A percentile compares a stretch with the other conserved stretches of the same genome.
Conservation (phyloP, 2,329 filamentous ascomycete genomes). For the Phyllachora maydis region DNA sequence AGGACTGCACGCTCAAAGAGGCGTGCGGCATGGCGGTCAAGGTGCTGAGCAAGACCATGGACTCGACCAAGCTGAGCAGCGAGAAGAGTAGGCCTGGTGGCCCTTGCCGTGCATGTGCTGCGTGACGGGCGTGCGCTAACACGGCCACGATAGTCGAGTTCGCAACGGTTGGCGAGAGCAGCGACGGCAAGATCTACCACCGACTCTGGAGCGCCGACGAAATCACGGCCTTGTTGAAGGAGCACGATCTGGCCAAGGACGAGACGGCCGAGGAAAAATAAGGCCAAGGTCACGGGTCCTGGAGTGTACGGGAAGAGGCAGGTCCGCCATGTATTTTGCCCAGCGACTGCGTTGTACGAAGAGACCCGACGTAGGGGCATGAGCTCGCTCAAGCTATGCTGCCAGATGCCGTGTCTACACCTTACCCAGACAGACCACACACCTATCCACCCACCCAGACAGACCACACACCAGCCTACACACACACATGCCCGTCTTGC, state of each 20-base stretch:
- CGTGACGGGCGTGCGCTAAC: constrained; percentile 4
- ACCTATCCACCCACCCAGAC: too few species aligned
- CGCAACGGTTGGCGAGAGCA: constrained; percentile 89
- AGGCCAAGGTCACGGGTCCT: too few species aligned
- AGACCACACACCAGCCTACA: too few species aligned
- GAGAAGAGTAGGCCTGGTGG: constrained; percentile 67
- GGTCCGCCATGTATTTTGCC: too few species aligned
- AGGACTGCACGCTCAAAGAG: constrained; percentile 89
- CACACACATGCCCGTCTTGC: too few species aligned
- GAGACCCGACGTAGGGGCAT: too few species aligned
- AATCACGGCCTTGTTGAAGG: constrained; percentile 82
- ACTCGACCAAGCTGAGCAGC: constrained; percentile 93
- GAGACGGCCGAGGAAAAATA: constrained; percentile 51
- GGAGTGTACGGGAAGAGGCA: too few species aligned
- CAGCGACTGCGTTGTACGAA: constrained; percentile 10
- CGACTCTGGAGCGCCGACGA: constrained; percentile 93
- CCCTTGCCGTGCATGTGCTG: background rate
- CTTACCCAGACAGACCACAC: too few species aligned
- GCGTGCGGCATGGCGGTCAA: constrained; percentile 96
- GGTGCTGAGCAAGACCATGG: constrained; percentile 99
- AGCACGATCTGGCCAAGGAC: constrained; percentile 84
- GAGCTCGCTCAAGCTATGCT: too few species aligned
- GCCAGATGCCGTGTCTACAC: too few species aligned
- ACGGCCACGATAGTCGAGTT: constrained; percentile 55
- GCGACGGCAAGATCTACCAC: constrained; percentile 93